Percentiles rank a stretch among this genome's conserved stretches.
Conservation (phyloP, 495 filamentous ascomycete species). For the Penicillium salamii region DNA sequence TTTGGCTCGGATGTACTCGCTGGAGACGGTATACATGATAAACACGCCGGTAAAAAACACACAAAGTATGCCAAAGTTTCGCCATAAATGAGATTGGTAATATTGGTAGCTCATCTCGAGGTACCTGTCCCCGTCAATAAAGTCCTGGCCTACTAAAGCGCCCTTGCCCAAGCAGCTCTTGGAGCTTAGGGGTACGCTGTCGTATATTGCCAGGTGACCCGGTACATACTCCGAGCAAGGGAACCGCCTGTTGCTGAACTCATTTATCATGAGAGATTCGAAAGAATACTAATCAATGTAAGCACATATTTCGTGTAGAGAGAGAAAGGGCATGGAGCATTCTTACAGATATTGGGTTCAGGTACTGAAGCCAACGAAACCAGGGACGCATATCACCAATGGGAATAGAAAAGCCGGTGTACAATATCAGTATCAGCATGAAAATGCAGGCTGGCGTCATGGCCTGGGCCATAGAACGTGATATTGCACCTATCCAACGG, state of each 20-base stretch:
- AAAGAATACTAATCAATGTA: slow-evolving; percentile 62
- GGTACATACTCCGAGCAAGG: slow-evolving; percentile 63
- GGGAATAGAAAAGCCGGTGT: slow-evolving; percentile 88
- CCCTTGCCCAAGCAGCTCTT: slow-evolving; percentile 63
- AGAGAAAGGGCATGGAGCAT: no score
- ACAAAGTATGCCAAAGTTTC: slow-evolving; percentile 78
- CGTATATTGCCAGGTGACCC: slow-evolving; percentile 43
- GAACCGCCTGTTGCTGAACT: slow-evolving; percentile 69
- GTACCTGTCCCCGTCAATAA: slow-evolving; percentile 68
- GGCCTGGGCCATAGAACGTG: slow-evolving; percentile 75
- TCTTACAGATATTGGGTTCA: slow-evolving; percentile 69
- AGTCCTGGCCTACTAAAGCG: slow-evolving; percentile 51
- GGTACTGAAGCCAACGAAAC: slow-evolving; percentile 84
- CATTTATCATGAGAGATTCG: slow-evolving; percentile 86
- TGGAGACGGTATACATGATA: slow-evolving; percentile 61
- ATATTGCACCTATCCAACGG: slow-evolving; percentile 76
- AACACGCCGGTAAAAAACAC: slow-evolving; percentile 71
- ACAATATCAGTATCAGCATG: slow-evolving; percentile 80
- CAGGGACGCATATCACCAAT: slow-evolving; percentile 69
- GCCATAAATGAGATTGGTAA: slow-evolving; percentile 62
- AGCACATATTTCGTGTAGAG: not conserved
- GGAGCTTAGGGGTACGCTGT: slow-evolving; percentile 33
- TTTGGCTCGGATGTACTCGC: slow-evolving; percentile 72
- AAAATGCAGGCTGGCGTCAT: slow-evolving; percentile 80
- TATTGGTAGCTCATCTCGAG: slow-evolving; percentile 60